phyloP scores from a whole-genome alignment of 2,329 filamentous ascomycete species.

The Ophiocordyceps camponoti-rufipedis region DNA sequence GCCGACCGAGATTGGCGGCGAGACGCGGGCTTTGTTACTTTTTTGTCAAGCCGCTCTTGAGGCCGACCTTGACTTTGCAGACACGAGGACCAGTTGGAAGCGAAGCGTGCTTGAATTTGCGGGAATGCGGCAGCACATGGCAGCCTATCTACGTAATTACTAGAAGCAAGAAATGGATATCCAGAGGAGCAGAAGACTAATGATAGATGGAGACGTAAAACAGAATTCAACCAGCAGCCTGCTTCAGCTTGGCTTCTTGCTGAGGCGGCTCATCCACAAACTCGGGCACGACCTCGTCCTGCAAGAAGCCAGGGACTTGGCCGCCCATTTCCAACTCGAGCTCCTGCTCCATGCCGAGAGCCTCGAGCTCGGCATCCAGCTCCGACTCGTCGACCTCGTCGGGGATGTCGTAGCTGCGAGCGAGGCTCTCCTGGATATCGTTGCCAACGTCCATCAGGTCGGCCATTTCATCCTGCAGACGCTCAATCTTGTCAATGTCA shows the following conservation, averaged over 20 bases:
- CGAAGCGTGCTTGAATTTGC: neutral
- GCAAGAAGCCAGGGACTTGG: constrained; percentile 67
- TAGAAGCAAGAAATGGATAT: neutral
- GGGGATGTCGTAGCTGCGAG: constrained; percentile 79
- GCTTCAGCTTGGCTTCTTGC: constrained; percentile 58
- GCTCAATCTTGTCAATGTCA: constrained; percentile 92
- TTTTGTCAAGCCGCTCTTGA: too few species aligned
- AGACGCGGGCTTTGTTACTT: too few species aligned
- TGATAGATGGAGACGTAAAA: neutral
- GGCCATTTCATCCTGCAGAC: constrained; percentile 97
- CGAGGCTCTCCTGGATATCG: constrained; percentile 92
- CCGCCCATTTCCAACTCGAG: constrained; percentile 50
- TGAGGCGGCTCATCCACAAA: constrained; percentile 88
- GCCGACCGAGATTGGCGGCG: too few species aligned
- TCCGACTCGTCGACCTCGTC: constrained; percentile 96
- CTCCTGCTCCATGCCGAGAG: constrained; percentile 84
- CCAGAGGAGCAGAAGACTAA: neutral
- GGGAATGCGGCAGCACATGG: neutral
- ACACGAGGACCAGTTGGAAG: neutral
- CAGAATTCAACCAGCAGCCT: constrained; percentile 39
- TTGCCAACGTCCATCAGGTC: constrained; percentile 95
- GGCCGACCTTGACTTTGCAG: neutral
- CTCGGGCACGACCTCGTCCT: constrained; percentile 69
- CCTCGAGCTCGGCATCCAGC: constrained; percentile 89
- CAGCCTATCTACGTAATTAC: neutral